Base-by-base conservation (phyloP, 495 filamentous ascomycete species). In the Penicillium pancosmium region DNA sequence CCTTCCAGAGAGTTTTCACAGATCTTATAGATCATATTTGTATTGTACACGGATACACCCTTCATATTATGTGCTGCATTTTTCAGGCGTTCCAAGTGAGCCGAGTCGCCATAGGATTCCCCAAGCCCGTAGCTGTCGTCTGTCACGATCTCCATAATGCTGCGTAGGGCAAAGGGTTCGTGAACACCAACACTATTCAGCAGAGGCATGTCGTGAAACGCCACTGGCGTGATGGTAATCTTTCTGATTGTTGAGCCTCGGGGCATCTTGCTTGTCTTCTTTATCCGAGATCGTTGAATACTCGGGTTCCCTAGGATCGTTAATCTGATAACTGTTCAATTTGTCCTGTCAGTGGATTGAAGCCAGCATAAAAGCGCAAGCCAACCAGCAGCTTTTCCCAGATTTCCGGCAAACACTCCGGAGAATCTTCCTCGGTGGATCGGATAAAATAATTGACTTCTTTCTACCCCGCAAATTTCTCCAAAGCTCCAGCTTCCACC, bases 181-280 rank as follows among this genome's bases (percentile, higher is more conserved):
- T 58, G 56, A 23, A 58, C 27, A 19, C 49, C 49, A 5, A 53
- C 50, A 46, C 50, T 58, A 11, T 52, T 52, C 21, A 58, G n/a
- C 49, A 58, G 46, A 31, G 40, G 56, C 49, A 58, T 46, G 25
- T 18, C 38, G 35, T 52, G 49, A 15, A 53, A 46, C 15, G 25
- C 49, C 38, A 53, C 31, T 27, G 18, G 31, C 1, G 49, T 58
- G 27, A 53, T 52, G 0, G 25, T 3, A 8, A 53, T 47, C 5
- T 38, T n/a, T 25, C 13, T 48, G 18, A 46, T 58, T 23, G 18
- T 33, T 1, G 15, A 19, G 5, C 33, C 10, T 47, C 34, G 56
- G 12, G 56, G 52, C 40, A 47, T 52, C 8, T 44, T 44, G 41
- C 6, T 44, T 9, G 16, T 44, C 5, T n/a, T n/a, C 36, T 15